phyloP scores from a whole-genome alignment of 148 eudicot species.

The Simmondsia chinensis region DNA sequence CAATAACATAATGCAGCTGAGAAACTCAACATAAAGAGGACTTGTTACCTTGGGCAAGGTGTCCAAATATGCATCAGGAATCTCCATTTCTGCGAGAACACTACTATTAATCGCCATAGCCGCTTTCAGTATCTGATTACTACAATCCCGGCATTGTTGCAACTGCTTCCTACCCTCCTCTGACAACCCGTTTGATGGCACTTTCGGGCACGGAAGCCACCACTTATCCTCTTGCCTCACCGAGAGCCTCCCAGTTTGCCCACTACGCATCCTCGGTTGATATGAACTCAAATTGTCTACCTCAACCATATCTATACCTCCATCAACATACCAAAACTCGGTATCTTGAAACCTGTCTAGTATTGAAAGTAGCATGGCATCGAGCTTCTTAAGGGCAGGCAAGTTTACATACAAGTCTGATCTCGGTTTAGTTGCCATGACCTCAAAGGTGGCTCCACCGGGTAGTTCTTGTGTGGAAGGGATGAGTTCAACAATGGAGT shows the following conservation, averaged over 20 bases:
- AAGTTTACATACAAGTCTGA: slow-evolving; percentile 18
- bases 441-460: slow-evolving; percentile 18
- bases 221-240: slow-evolving; percentile 38
- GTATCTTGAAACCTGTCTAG: slow-evolving; percentile 50
- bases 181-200: slow-evolving; percentile 32
- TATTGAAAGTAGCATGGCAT: slow-evolving; percentile 13
- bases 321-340: slow-evolving; percentile 58
- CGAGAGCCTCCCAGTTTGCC: slow-evolving; percentile 20
- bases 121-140: slow-evolving; percentile 44
- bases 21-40: too few species aligned
- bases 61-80: slow-evolving; percentile 33
- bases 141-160: slow-evolving; percentile 36
- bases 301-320: slow-evolving; percentile 31
- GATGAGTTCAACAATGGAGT: slow-evolving; percentile 16
- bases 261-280: slow-evolving; percentile 10
- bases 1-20: too few species aligned
- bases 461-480: slow-evolving; percentile 18
- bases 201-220: slow-evolving; percentile 53
- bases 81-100: slow-evolving; percentile 42
- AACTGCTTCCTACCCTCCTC: slow-evolving; percentile 25
- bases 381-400: slow-evolving; percentile 21
- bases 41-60: slow-evolving; percentile 42
- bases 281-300: slow-evolving; percentile 19
- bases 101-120: slow-evolving; percentile 35
- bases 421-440: slow-evolving; percentile 17